These are phyloP conservation scores for Tricharina praecox DNA, from an alignment of 495 filamentous ascomycete genomes.

Conservation along the genomic window DNA sequence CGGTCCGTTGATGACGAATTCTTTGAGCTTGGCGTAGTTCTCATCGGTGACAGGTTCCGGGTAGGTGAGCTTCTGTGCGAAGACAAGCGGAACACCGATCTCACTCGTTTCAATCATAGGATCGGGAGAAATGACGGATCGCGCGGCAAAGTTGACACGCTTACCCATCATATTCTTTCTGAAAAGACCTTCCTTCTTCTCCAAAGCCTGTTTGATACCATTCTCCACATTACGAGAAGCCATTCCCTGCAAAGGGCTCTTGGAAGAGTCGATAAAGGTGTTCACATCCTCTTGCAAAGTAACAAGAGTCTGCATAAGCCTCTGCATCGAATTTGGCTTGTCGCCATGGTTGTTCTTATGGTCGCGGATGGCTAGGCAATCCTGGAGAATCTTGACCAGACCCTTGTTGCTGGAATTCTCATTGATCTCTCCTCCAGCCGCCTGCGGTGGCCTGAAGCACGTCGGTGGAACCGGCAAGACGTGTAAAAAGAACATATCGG, in stretches of 20 bases:
- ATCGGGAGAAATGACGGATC: conserved; percentile 95
- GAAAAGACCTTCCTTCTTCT: conserved; percentile 98
- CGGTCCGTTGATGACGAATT: conserved; percentile 87
- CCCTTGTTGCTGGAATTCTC: conserved; percentile 56
- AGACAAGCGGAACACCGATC: conserved; percentile 93
- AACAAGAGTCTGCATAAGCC: conserved; percentile 30
- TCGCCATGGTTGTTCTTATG: conserved; percentile 56
- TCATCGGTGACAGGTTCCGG: conserved; percentile 93
- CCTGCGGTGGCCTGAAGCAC: conserved; percentile 73
- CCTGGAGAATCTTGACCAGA: conserved; percentile 62
- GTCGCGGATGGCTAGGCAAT: conserved; percentile 50
- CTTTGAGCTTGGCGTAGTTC: conserved; percentile 87
- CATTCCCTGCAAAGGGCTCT: conserved; percentile 58
- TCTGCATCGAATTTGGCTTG: conserved; percentile 27
- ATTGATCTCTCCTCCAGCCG: conserved; percentile 57
- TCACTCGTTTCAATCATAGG: conserved; percentile 98
- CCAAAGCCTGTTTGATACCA: conserved; percentile 92
- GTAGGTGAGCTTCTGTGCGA: conserved; percentile 89
- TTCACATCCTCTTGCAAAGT: conserved; percentile 81
- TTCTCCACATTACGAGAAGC: conserved; percentile 54
- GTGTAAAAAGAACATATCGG: conserved; percentile 88
- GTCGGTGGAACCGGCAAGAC: conserved; percentile 78
- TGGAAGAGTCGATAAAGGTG: conserved; percentile 68
- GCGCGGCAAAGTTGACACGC: conserved; percentile 94
- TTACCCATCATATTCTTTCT: conserved; percentile 99